Base-by-base conservation (phyloP, 495 filamentous ascomycete species). In the Aspergillus hancockii region DNA sequence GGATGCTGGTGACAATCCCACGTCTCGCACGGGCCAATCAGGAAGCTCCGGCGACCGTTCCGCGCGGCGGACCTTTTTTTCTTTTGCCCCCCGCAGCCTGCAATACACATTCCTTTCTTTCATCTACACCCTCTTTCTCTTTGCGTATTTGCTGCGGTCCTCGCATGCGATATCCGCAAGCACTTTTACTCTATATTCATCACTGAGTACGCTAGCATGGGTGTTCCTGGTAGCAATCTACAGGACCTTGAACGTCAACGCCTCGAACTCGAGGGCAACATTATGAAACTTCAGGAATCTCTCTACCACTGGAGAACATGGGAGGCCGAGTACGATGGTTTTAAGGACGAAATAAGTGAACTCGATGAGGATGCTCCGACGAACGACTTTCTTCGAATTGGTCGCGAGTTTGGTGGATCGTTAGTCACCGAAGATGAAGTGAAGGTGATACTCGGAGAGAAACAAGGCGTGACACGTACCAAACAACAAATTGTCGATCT, bases 281-380 rank as follows among this genome's bases (percentile, higher is more conserved):
- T 96, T 25, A 74, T 77, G 23, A 85, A 92, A 64, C 85, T 97
- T 10, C 82, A 83, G 21, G 81, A 89, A 63, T 87, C 92, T 3
- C 82, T 98, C 19, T 84, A 83, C 45, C 86, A 93, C 73, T 98
- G 93, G 94, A 88, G 90, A 65, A 86, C 83, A 53, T 94, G 87
- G 85, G 93, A 96, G 65, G 81, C 88, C 16, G 95, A 97, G 63
- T 98, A 98, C 71, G 91, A 96, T 62, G 86, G 84, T 13, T 77
- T 98, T 57, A 92, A 88, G 64, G 90, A 94, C 56, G 90, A 92
- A 63, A 82, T 98, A 30, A 64, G 75, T 46, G 70, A 65, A 4
- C 67, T 90, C 32, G 66, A 78, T n/a, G 71, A 80, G 8, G 71
- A 83, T 28, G 74, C 83, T 13, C 73, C 73, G 4, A 63, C 67